Evolutionary conservation across 768 basidiomycete species (phyloP).

Genomic region (Roridomyces roridus): DNA sequence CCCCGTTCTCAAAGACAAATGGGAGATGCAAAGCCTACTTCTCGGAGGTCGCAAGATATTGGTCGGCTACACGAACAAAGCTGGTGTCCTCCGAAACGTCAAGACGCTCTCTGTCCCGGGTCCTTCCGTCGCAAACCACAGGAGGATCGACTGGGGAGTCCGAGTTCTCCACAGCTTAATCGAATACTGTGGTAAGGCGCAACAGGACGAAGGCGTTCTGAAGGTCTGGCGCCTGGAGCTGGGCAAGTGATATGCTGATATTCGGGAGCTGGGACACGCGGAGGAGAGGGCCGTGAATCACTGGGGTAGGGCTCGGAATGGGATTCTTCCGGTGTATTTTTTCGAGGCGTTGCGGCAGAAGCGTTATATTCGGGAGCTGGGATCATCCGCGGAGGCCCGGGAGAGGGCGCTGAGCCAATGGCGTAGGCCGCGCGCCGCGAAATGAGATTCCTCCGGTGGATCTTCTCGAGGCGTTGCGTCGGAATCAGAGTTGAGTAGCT

Average conservation of each 20-base stretch:
- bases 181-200: not conserved
- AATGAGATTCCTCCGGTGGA: no score
- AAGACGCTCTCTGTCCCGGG: not conserved
- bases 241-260: not conserved
- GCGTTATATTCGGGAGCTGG: no score
- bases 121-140: not conserved
- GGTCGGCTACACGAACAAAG: not conserved
- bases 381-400: no score
- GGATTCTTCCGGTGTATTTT: constrained; percentile 15
- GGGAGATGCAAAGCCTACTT: constrained; percentile 16
- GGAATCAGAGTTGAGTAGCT: no score
- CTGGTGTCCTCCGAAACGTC: not conserved
- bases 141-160: constrained; percentile 10
- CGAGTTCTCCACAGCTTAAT: constrained; percentile 2
- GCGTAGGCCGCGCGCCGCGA: no score
- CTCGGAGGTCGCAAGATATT: constrained; percentile 7
- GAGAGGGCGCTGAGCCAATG: no score
- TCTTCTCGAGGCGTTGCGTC: no score
- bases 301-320: constrained; percentile 7
- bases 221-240: constrained; percentile 11
- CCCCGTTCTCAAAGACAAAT: not conserved
- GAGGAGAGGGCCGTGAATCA: constrained; percentile 7
- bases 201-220: not conserved
- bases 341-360: no score
- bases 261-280: not conserved